phyloP scores from a whole-genome alignment of 2,329 filamentous ascomycete genomes.

The Davidsoniella australis region DNA sequence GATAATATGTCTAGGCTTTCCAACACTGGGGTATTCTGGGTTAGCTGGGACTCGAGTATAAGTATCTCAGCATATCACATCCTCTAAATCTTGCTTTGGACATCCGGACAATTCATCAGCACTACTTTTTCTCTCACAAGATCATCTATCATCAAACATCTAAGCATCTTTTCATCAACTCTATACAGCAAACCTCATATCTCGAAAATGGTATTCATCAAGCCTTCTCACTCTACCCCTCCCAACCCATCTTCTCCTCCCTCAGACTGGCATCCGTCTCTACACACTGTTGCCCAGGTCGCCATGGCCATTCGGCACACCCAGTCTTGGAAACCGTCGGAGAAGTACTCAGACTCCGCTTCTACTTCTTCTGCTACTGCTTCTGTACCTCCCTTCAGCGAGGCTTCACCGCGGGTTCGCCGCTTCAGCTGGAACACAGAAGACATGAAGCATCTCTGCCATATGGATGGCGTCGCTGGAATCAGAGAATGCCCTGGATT shows the following conservation, averaged over 20 bases:
- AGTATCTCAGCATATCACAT: too few relatives aligned
- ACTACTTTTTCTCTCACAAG: background rate
- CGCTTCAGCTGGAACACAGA: conserved; percentile 36
- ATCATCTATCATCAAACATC: background rate
- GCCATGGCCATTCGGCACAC: conserved; percentile 8
- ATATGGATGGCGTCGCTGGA: conserved; percentile 26
- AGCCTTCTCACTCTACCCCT: background rate
- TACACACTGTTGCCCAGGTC: conserved; percentile 8
- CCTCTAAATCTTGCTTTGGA: too few relatives aligned
- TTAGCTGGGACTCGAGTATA: too few relatives aligned
- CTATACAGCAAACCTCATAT: too few relatives aligned
- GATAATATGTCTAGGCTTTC: too few relatives aligned
- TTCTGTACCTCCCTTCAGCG: background rate
- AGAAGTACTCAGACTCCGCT: background rate
- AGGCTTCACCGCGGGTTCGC: conserved; percentile 17
- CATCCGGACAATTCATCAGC: too few relatives aligned
- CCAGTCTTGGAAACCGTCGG: conserved; percentile 5
- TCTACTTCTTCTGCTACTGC: background rate
- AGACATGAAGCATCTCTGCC: conserved; percentile 34
- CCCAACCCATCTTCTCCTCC: background rate
- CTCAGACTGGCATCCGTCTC: conserved; percentile 5
- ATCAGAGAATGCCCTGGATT: conserved; percentile 26
- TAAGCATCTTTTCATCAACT: background rate
- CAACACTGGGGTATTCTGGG: too few relatives aligned
- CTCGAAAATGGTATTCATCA: background rate